phyloP scores from a whole-genome alignment of 768 basidiomycete genomes.

The Chalciporus sphaerocephalus region DNA sequence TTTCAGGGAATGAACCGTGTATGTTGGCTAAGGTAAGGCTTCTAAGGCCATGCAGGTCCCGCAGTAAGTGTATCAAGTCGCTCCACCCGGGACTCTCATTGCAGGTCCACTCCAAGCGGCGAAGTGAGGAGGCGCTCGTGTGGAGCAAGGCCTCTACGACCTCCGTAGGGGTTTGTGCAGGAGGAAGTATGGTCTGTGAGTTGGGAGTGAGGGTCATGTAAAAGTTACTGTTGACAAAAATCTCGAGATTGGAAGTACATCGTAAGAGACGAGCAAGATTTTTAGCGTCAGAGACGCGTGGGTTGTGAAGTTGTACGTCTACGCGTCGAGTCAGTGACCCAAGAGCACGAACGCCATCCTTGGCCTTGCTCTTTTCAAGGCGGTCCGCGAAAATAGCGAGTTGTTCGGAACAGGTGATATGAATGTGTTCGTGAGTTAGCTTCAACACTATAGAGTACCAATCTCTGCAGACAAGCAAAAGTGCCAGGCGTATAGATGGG shows the following conservation, averaged over 20 bases:
- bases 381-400: slow-evolving; percentile 31
- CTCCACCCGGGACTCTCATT: slow-evolving; percentile 41
- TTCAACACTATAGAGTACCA: slow-evolving; percentile 38
- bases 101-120: slow-evolving; percentile 43
- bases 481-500: slow-evolving; percentile 25
- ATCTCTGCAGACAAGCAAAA: slow-evolving; percentile 36
- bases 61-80: slow-evolving; percentile 38
- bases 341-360: slow-evolving; percentile 24
- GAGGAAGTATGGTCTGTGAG: slow-evolving; percentile 19
- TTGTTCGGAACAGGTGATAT: slow-evolving; percentile 35
- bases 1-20: slow-evolving; percentile 29
- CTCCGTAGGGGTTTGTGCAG: slow-evolving; percentile 27
- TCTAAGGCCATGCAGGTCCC: slow-evolving; percentile 30
- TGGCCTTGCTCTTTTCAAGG: slow-evolving; percentile 29
- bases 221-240: slow-evolving; percentile 40
- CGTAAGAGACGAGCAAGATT: slow-evolving; percentile 36
- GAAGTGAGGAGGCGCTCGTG: slow-evolving; percentile 34
- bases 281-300: slow-evolving; percentile 16
- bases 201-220: slow-evolving; percentile 23
- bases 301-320: slow-evolving; percentile 38
- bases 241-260: slow-evolving; percentile 42
- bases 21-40: slow-evolving; percentile 42
- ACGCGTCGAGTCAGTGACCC: slow-evolving; percentile 41
- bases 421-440: slow-evolving; percentile 39
- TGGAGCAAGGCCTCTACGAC: slow-evolving; percentile 33